phyloP scores from a whole-genome alignment of 306 rosid species.

The Luffa acutangula region DNA sequence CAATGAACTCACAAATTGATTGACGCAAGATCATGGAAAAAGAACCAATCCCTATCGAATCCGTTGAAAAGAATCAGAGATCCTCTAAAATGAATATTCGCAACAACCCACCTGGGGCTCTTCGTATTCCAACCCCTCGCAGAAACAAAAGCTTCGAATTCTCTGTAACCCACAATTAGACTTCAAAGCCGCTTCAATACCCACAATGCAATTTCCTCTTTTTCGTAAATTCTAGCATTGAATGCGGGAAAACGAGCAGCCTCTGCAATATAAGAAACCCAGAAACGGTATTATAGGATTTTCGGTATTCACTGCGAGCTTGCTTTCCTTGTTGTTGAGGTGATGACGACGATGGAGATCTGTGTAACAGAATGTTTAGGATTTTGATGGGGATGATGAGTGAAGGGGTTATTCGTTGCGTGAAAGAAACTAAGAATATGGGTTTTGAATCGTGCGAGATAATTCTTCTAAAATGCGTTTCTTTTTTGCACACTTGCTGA shows the following conservation, averaged over 20 bases:
- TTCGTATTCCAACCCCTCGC: constrained; percentile 11
- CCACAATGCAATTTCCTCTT: constrained; percentile 13
- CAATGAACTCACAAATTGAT: constrained; percentile 19
- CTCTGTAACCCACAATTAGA: neutral
- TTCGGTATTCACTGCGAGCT: constrained; percentile 8
- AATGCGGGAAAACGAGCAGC: constrained; percentile 16
- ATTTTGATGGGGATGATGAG: constrained; percentile 13
- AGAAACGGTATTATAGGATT: constrained; percentile 19
- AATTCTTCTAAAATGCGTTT: neutral
- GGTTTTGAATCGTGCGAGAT: constrained; percentile 7
- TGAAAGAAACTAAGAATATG: constrained; percentile 10
- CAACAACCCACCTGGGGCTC: constrained; percentile 13
- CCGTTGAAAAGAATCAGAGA: constrained; percentile 1
- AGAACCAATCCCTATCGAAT: neutral
- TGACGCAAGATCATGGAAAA: neutral
- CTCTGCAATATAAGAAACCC: constrained; percentile 2
- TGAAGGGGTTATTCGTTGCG: constrained; percentile 28
- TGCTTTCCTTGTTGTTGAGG: neutral
- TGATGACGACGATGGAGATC: neutral
- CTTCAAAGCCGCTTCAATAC: constrained; percentile 1
- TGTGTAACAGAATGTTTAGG: constrained; percentile 12
- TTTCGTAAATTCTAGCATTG: constrained; percentile 4
- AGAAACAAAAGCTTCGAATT: neutral
- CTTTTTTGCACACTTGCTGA: neutral
- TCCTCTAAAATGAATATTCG: constrained; percentile 13